Percentiles rank a stretch among this genome's conserved stretches.
Conservation (phyloP, 2,329 filamentous ascomycete genomes). For the Cryphonectria radicalis region DNA sequence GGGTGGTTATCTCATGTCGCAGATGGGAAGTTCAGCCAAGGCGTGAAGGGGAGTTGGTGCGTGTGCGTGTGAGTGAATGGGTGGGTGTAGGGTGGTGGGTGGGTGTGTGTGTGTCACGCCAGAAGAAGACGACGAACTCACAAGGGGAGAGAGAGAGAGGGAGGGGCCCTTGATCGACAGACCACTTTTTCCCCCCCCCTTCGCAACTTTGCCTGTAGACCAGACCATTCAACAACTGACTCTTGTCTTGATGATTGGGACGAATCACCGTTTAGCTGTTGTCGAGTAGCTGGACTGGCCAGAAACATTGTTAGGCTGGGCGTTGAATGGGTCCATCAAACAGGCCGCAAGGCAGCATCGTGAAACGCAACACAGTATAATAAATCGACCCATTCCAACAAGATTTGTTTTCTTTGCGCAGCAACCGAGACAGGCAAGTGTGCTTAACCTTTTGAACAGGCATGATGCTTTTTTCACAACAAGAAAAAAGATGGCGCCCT, state of each 20-base stretch:
- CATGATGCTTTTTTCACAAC: not conserved
- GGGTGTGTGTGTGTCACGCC: not conserved
- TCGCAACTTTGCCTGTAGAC: not conserved
- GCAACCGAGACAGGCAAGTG: not conserved
- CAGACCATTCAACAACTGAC: not conserved
- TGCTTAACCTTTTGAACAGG: not conserved
- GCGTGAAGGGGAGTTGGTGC: not conserved
- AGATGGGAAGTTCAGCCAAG: not conserved
- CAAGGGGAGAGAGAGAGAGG: no score
- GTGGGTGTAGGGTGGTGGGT: not conserved
- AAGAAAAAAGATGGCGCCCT: not conserved
- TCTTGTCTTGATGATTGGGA: not conserved
- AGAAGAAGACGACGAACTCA: not conserved
- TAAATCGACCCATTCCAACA: not conserved
- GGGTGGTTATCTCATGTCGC: not conserved
- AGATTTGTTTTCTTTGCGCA: not conserved
- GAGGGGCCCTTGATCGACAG: not conserved
- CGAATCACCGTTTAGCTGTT: not conserved
- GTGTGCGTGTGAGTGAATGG: not conserved
- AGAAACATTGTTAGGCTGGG: not conserved
- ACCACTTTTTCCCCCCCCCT: not conserved
- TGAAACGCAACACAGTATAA: conserved; percentile 1
- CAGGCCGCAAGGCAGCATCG: conserved; percentile 1
- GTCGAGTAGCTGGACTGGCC: not conserved
- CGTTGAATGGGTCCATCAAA: not conserved